Evolutionary conservation across 768 basidiomycete genomes (phyloP).

Genomic region (Cyclocybe cylindracea): DNA sequence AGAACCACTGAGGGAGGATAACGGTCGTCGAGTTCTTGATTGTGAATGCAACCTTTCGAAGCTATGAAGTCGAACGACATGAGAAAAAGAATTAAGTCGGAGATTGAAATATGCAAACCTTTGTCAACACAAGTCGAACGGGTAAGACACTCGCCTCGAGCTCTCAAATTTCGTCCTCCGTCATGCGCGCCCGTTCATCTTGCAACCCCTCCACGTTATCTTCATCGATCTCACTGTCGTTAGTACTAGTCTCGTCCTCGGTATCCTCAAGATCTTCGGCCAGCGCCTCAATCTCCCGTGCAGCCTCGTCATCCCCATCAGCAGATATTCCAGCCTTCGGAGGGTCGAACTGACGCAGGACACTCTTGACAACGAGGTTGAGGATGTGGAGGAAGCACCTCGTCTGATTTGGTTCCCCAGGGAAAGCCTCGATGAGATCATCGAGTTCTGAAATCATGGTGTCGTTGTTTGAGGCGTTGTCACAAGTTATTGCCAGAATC

Average conservation of each 20-base stretch:
- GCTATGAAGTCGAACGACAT: constrained; percentile 11
- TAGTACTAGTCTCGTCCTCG: constrained; percentile 6
- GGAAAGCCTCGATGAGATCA: constrained; percentile 17
- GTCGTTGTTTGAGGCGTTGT: constrained; percentile 37
- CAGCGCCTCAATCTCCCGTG: constrained; percentile 5
- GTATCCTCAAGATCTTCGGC: constrained; percentile 4
- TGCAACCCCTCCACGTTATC: constrained; percentile 23
- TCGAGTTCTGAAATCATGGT: constrained; percentile 33
- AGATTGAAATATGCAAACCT: constrained; percentile 24
- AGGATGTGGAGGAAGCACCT: constrained; percentile 38
- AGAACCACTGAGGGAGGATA: constrained; percentile 19
- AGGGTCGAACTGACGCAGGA: constrained; percentile 29
- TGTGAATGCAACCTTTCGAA: constrained; percentile 18
- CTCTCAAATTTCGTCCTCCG: constrained; percentile 9
- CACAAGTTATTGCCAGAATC: too few relatives aligned
- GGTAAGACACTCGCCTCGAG: constrained; percentile 21
- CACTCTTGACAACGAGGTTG: constrained; percentile 32
- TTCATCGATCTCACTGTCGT: constrained; percentile 4
- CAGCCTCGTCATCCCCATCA: background rate
- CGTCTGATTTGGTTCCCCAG: constrained; percentile 19
- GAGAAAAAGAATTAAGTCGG: constrained; percentile 6
- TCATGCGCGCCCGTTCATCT: constrained; percentile 15
- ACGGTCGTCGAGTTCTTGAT: constrained; percentile 25
- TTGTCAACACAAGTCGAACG: constrained; percentile 27
- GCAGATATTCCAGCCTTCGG: too few relatives aligned